Percentiles rank a stretch among this genome's conserved stretches.
These are phyloP conservation scores for Nemania bipapillata DNA, from an alignment of 2,329 filamentous ascomycete genomes.

Conservation along the genomic window DNA sequence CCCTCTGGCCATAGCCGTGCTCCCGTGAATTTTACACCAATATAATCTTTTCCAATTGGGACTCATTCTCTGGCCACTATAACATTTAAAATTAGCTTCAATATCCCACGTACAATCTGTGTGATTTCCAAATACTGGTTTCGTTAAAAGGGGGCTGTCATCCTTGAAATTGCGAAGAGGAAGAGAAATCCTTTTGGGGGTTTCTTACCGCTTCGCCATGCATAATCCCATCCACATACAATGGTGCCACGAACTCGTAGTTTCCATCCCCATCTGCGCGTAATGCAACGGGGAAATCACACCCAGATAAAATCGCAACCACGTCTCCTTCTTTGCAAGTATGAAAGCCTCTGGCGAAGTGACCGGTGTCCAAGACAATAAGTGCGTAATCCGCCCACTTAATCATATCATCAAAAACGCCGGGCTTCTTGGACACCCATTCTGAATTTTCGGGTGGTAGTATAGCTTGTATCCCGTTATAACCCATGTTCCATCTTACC, in stretches of 20 bases:
- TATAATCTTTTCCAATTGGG: constrained; percentile 9
- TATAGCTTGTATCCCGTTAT: background rate
- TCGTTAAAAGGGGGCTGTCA: too few relatives aligned
- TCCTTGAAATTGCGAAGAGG: background rate
- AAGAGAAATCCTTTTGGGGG: background rate
- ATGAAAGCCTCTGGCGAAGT: constrained; percentile 11
- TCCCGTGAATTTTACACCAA: background rate
- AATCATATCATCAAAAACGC: background rate
- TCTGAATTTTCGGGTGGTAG: background rate
- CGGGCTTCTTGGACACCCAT: background rate
- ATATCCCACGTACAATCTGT: background rate
- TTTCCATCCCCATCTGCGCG: constrained; percentile 9
- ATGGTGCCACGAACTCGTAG: constrained; percentile 13
- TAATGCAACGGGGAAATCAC: constrained; percentile 12
- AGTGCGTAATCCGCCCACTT: constrained; percentile 5
- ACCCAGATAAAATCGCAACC: constrained; percentile 18
- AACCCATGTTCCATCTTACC: background rate
- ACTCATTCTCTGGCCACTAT: constrained; percentile 20
- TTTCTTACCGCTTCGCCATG: constrained; percentile 11
- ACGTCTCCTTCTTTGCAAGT: constrained; percentile 22
- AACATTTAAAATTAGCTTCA: background rate
- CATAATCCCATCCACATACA: constrained; percentile 29
- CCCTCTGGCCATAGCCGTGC: background rate
- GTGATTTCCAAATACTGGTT: background rate
- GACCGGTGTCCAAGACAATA: constrained; percentile 19